A percentile compares a stretch with the other conserved stretches of the same genome.
Evolutionary conservation across 177 flowering plant genomes (phyloP).

Genomic region (Vitis hybrid): DNA sequence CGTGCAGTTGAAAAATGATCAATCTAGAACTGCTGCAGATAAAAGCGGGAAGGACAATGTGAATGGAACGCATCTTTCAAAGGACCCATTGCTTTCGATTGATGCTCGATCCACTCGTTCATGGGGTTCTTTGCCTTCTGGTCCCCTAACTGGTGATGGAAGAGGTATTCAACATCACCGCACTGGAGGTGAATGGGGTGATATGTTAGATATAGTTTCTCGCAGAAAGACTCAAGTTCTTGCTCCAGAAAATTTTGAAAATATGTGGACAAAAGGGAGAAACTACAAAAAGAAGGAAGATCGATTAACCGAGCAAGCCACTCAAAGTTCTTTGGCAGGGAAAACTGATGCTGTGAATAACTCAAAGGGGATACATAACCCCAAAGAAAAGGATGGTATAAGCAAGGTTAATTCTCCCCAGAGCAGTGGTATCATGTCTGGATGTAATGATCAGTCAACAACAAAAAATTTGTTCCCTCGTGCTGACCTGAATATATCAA

Average conservation of each 20-base stretch:
- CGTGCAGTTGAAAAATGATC: constrained; percentile 67
- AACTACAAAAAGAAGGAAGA: constrained; percentile 67
- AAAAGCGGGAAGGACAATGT: constrained; percentile 21
- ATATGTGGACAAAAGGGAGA: constrained; percentile 96
- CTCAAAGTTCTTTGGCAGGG: constrained; percentile 26
- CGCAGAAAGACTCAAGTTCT: constrained; percentile 81
- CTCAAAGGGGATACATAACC: constrained; percentile 24
- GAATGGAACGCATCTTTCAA: constrained; percentile 38
- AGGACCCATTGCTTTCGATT: constrained; percentile 76
- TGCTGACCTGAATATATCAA: constrained; percentile 18
- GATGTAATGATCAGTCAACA: constrained; percentile 7
- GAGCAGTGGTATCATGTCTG: constrained; percentile 18
- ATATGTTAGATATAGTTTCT: constrained; percentile 70
- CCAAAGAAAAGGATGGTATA: constrained; percentile 29
- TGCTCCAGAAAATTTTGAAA: constrained; percentile 95
- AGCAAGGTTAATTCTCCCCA: constrained; percentile 20
- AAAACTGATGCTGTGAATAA: constrained; percentile 21
- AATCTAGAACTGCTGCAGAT: constrained; percentile 27
- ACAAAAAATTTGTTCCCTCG: constrained; percentile 11
- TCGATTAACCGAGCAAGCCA: constrained; percentile 32
- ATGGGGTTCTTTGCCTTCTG: constrained; percentile 54
- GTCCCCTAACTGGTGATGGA: constrained; percentile 30
- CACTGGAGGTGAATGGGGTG: constrained; percentile 92
- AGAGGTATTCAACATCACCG: constrained; percentile 31
- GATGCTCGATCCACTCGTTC: constrained; percentile 70